Base-by-base conservation (phyloP, 2,329 filamentous ascomycete genomes). In the Kalaharituber pfeilii region DNA sequence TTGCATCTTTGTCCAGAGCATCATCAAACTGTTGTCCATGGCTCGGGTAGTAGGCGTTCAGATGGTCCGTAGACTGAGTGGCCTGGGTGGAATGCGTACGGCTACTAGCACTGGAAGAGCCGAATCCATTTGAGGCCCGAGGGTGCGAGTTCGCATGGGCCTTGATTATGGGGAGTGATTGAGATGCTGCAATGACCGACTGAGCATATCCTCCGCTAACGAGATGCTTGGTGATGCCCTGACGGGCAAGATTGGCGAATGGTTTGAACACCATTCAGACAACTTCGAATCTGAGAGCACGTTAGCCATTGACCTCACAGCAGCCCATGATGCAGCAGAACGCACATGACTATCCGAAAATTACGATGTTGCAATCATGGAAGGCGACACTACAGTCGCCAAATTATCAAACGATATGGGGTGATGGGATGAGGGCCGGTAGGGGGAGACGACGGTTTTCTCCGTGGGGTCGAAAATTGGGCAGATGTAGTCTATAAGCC, bases 201-300 rank as follows among this genome's bases (percentile, higher is more conserved):
- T 96, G 89, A 65, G 88, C 88, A 78, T 95, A 96, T 72, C 89
- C 89, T 13, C 47, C 27, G 79, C 96, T 86, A 69, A 86, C 89
- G 70, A 96, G 84, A 67, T 88, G 87, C 75, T 96, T 96, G 68
- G 86, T 82, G 73, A 95, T 84, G 82, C 86, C 88, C 78, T 89
- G 85, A 76, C 91, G 89, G 80, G 94, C 86, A 76, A 96, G 85
- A 75, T 80, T 76, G 67, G 79, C 78, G 66, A 81, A 80, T 65
- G 73, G 72, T 71, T 82, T 82, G 69, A 79, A 75, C 64, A 75
- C 73, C 62, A 64, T 64, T 59, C 42, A 39, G 42, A 47, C 13
- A 22, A 47, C 3, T 25, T 47, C 42, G 42, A 47, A 22, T 47
- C 42, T 47, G 22, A 22, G 18, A 22, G 22, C 39, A 47, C 4